A percentile compares a stretch with the other conserved stretches of the same genome.
Evolutionary conservation across 2,329 filamentous ascomycete genomes (phyloP).

Genomic region (Nigrospora sphaerica): DNA sequence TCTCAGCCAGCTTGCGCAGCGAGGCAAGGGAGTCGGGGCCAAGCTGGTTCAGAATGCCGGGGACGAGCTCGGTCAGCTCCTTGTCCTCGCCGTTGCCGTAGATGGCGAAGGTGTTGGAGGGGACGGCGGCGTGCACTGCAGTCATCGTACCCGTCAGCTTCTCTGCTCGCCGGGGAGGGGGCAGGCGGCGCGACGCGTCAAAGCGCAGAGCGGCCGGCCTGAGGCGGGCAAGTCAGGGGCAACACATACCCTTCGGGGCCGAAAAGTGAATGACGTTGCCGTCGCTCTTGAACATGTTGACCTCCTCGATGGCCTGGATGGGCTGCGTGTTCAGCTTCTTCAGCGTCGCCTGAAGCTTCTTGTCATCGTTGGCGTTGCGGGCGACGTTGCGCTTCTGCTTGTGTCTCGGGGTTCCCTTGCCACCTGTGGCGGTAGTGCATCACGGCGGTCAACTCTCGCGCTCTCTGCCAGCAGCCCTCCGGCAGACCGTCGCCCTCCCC

Average conservation of each 20-base stretch:
- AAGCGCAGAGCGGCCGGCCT: too few relatives aligned
- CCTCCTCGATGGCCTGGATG: slow-evolving; percentile 98
- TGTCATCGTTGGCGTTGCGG: slow-evolving; percentile 91
- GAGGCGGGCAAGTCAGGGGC: slow-evolving; percentile 1
- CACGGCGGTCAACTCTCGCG: background rate
- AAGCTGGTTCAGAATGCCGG: slow-evolving; percentile 98
- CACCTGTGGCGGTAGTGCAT: slow-evolving; percentile 38
- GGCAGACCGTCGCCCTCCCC: too few relatives aligned
- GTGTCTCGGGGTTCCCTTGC: slow-evolving; percentile 96
- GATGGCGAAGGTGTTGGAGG: slow-evolving; percentile 98
- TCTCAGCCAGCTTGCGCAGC: slow-evolving; percentile 96
- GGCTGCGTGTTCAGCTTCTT: slow-evolving; percentile 99
- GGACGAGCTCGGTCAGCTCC: slow-evolving; percentile 98
- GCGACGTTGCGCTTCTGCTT: slow-evolving; percentile 98
- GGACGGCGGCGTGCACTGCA: slow-evolving; percentile 90
- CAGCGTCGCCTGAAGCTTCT: slow-evolving; percentile 94
- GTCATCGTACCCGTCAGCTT: slow-evolving; percentile 1
- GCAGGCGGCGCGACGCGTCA: too few relatives aligned
- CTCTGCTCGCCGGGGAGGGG: too few relatives aligned
- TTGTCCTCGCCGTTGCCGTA: slow-evolving; percentile 99
- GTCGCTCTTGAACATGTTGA: slow-evolving; percentile 99
- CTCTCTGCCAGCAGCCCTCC: background rate
- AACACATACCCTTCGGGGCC: slow-evolving; percentile 80
- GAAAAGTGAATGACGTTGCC: slow-evolving; percentile 99
- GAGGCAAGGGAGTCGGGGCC: slow-evolving; percentile 96